phyloP scores from a whole-genome alignment of 371 early-diverging fungal species.

The Phascolomyces articulosus region DNA sequence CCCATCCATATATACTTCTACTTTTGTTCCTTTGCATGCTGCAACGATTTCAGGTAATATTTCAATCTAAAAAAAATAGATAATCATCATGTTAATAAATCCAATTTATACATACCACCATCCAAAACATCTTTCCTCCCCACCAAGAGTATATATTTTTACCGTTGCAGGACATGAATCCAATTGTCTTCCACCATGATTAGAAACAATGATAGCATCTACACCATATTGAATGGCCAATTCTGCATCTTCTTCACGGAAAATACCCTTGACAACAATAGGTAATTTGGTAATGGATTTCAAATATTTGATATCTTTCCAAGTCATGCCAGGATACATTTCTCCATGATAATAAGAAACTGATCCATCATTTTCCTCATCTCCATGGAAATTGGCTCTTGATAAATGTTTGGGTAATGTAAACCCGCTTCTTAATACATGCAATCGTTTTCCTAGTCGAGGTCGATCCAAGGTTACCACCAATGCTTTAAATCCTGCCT shows the following conservation, averaged over 20 bases:
- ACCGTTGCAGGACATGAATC: constrained; percentile 59
- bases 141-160: background rate
- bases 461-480: constrained; percentile 82
- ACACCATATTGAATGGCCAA: constrained; percentile 62
- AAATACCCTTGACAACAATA: constrained; percentile 75
- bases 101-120: too few species aligned
- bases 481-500: constrained; percentile 65
- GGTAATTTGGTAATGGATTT: constrained; percentile 62
- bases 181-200: constrained; percentile 85
- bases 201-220: constrained; percentile 72
- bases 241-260: constrained; percentile 71
- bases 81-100: too few species aligned
- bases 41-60: constrained; percentile 65
- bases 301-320: constrained; percentile 77
- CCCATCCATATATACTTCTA: constrained; percentile 76
- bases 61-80: constrained; percentile 46
- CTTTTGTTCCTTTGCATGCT: constrained; percentile 46
- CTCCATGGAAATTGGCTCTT: constrained; percentile 14
- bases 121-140: background rate
- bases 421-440: constrained; percentile 35
- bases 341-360: constrained; percentile 26
- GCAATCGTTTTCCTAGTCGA: constrained; percentile 65
- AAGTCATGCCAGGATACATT: constrained; percentile 47
- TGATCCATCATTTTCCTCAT: constrained; percentile 18
- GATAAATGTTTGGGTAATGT: constrained; percentile 30